Conservation (phyloP, 495 filamentous ascomycete species). For the Emericellopsis terricola region DNA sequence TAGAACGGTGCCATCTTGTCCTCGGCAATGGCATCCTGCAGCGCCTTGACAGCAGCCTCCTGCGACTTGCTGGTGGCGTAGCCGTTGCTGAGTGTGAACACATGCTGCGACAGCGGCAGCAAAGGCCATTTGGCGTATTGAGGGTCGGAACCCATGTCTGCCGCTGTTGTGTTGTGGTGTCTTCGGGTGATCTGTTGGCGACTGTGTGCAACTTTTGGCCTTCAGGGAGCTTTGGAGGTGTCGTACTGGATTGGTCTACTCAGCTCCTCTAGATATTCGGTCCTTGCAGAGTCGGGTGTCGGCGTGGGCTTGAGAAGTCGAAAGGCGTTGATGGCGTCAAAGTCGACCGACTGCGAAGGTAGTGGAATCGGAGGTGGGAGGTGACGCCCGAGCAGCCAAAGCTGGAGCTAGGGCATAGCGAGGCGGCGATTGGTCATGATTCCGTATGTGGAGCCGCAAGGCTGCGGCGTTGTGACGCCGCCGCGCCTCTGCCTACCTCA, state of each 20-base stretch:
- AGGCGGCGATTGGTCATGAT: too few species aligned
- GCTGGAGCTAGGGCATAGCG: too few species aligned
- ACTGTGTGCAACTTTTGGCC: not conserved
- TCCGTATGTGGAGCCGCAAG: too few species aligned
- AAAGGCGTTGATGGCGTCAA: not conserved
- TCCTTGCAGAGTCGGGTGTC: too few species aligned
- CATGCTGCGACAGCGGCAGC: constrained; percentile 82
- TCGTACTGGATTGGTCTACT: not conserved
- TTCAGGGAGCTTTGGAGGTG: too few species aligned
- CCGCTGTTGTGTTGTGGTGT: constrained; percentile 1
- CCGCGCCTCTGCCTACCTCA: too few species aligned
- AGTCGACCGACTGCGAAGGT: not conserved
- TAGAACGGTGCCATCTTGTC: constrained; percentile 96
- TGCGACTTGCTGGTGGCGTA: constrained; percentile 47
- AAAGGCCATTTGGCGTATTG: constrained; percentile 92
- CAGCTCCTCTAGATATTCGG: too few species aligned
- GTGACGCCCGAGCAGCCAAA: too few species aligned
- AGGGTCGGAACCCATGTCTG: constrained; percentile 85
- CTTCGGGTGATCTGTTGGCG: not conserved
- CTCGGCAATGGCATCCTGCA: constrained; percentile 85
- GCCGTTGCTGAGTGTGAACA: constrained; percentile 91
- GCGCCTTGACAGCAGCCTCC: constrained; percentile 58
- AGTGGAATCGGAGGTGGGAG: too few species aligned
- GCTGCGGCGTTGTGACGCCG: too few species aligned
- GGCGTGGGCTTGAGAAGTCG: not conserved